Conservation (phyloP, 2,329 filamentous ascomycete species). For the Aspergillus sp. region DNA sequence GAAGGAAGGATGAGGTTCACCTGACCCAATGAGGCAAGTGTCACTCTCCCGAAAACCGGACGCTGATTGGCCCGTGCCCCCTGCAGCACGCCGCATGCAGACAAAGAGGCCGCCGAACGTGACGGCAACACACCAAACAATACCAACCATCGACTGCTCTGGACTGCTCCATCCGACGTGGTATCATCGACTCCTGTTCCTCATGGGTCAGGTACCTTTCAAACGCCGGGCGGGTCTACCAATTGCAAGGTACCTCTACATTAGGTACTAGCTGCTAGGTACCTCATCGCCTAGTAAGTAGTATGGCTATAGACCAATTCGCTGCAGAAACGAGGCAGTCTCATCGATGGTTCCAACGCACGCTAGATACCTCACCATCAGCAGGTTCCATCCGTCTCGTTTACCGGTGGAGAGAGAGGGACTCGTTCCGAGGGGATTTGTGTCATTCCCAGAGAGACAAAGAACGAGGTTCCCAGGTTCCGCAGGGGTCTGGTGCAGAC, state of each 20-base stretch:
- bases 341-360: neutral
- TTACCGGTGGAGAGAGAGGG: neutral
- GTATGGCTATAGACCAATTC: too few relatives aligned
- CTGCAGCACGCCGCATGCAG: constrained; percentile 29
- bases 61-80: neutral
- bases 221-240: neutral
- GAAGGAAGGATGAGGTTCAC: neutral
- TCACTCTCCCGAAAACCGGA: neutral
- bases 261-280: too few relatives aligned
- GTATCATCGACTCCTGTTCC: too few relatives aligned
- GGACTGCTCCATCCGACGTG: constrained; percentile 6
- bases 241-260: neutral
- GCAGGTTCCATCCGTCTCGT: neutral
- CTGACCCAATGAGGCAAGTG: constrained; percentile 10
- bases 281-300: too few relatives aligned
- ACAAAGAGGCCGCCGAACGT: constrained; percentile 31
- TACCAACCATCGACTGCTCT: constrained; percentile 9
- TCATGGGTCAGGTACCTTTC: neutral
- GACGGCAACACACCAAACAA: constrained; percentile 18
- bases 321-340: neutral
- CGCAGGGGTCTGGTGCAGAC: neutral
- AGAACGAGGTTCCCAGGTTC: neutral
- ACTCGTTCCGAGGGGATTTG: neutral
- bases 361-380: neutral
- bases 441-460: neutral